These are phyloP conservation scores for Fonsecaea monophora DNA, from an alignment of 2,329 filamentous ascomycete species.

Conservation along the genomic window DNA sequence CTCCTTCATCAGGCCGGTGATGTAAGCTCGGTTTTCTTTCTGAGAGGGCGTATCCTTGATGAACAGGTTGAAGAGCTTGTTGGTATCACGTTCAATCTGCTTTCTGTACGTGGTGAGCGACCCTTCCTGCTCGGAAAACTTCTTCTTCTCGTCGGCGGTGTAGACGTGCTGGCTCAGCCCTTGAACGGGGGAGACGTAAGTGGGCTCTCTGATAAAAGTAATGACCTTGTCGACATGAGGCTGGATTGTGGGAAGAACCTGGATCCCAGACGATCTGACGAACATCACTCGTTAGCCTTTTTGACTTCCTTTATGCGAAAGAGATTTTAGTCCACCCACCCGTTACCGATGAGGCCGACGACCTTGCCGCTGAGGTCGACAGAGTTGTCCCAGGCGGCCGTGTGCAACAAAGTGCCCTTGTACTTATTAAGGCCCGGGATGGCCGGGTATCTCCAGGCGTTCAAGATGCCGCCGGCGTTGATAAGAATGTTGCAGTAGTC, in stretches of 20 bases:
- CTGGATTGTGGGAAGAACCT: slow-evolving; percentile 47
- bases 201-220: slow-evolving; percentile 39
- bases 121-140: slow-evolving; percentile 35
- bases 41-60: slow-evolving; percentile 27
- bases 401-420: slow-evolving; percentile 42
- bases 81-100: slow-evolving; percentile 34
- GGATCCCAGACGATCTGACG: slow-evolving; percentile 50
- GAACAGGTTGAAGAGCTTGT: slow-evolving; percentile 38
- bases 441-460: slow-evolving; percentile 54
- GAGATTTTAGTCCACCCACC: slow-evolving; percentile 6
- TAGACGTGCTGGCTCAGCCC: slow-evolving; percentile 38
- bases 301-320: slow-evolving; percentile 7
- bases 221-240: slow-evolving; percentile 44
- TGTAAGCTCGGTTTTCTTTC: slow-evolving; percentile 27
- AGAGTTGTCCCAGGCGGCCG: slow-evolving; percentile 43
- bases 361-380: slow-evolving; percentile 41
- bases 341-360: slow-evolving; percentile 42
- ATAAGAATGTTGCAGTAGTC: slow-evolving; percentile 48
- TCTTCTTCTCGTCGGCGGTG: slow-evolving; percentile 32
- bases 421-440: slow-evolving; percentile 41
- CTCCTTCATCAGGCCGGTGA: slow-evolving; percentile 37
- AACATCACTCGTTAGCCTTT: slow-evolving; percentile 35
- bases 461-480: slow-evolving; percentile 65
- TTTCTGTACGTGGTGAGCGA: slow-evolving; percentile 32
- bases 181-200: slow-evolving; percentile 32